Evolutionary conservation across 2,329 filamentous ascomycete species (phyloP), one percentile per base, ranked within the genome.

Genomic region (Clarireedia monteithiana): DNA sequence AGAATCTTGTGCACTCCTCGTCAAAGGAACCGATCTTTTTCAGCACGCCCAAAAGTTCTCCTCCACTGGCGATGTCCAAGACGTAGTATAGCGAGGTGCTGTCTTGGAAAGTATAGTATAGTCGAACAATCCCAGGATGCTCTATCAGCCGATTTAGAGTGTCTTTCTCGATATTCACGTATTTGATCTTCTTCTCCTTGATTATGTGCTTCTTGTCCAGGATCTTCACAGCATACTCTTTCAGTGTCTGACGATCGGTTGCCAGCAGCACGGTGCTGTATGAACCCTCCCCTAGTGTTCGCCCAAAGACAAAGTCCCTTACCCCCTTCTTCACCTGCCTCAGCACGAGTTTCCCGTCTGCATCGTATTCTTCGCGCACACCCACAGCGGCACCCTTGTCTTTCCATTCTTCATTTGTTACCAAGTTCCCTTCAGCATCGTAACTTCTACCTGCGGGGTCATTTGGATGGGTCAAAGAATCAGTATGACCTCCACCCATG

Each of bases 171-270:
- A 99, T 99, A 73, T 97, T 99, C 72, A 99, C 94, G 68, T 99
- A 99, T 78, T 99, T 99, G 68, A 99, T 95, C 79, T 99, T 99
- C 73, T 96, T 97, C 74, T 99, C 94, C 73, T 97, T 99, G 77
- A 99, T 99, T 68, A 99, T 99, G 71, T 99, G 94, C 66, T 91
- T 84, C 74, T 99, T 99, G 73, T 99, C 94, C 48, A 99, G 81
- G 15, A 99, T 92, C 71, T 99, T 99, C 74, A 99, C 91, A 26
- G 94, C 94, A 68, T 97, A 97, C 71, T 99, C 92, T 67, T 95
- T 95, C 57, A 95, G 75, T 1, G 90, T 96, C 71, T 96, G 90
- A 59, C 92, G 85, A 71, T 99, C 94, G 4, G 91, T 96, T 39
- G 91, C 94, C 52, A 94, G 83, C 61, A 94, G 84, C 39, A 99